Evolutionary conservation across 2,329 filamentous ascomycete genomes (phyloP).

Genomic region (Ophiostoma sp.): DNA sequence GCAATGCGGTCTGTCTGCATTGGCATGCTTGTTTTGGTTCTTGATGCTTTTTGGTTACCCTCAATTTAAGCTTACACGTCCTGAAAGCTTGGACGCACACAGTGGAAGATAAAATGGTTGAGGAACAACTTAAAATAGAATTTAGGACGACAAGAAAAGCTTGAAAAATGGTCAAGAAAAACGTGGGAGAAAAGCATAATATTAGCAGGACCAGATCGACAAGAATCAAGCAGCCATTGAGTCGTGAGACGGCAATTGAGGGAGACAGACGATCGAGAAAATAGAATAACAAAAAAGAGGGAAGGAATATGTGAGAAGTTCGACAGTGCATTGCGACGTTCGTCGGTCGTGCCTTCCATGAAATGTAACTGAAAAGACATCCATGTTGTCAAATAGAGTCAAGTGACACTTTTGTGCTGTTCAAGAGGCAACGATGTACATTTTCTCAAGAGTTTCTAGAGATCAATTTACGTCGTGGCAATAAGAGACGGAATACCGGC

Average conservation of each 20-base stretch:
- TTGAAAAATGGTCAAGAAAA: background rate
- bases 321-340: background rate
- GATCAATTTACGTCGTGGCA: background rate
- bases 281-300: background rate
- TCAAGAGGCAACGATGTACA: background rate
- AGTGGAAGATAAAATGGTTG: background rate
- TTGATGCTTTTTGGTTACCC: background rate
- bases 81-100: background rate
- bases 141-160: background rate
- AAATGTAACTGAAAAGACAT: background rate
- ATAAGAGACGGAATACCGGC: conserved; percentile 9
- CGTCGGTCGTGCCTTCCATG: background rate
- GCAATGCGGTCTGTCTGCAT: background rate
- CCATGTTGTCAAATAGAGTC: background rate
- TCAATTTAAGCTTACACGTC: conserved; percentile 1
- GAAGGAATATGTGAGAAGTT: background rate
- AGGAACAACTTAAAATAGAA: background rate
- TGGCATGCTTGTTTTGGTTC: background rate
- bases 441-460: background rate
- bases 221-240: background rate
- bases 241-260: background rate
- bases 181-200: background rate
- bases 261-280: background rate
- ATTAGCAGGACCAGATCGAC: background rate
- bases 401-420: background rate